Percentiles rank a stretch among this genome's conserved stretches.
These are phyloP conservation scores for Hansfordia pulvinata DNA, from an alignment of 2,329 filamentous ascomycete species.

Conservation along the genomic window DNA sequence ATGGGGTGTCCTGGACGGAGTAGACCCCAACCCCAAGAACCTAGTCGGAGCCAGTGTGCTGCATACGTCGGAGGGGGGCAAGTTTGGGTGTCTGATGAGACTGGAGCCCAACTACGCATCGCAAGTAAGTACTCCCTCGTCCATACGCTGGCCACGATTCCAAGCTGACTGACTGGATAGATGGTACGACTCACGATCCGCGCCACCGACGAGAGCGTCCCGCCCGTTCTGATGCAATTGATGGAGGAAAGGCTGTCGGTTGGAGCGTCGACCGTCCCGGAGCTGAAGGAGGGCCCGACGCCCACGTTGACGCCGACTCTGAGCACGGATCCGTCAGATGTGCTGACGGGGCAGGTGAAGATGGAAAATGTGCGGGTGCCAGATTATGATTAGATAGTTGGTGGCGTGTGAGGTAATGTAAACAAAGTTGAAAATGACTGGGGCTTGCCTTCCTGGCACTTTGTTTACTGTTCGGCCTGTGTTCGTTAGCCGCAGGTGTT, in stretches of 20 bases:
- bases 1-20: constrained; percentile 73
- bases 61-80: constrained; percentile 71
- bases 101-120: constrained; percentile 89
- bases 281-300: constrained; percentile 25
- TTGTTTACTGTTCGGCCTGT: too few species aligned
- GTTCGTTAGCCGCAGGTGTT: too few species aligned
- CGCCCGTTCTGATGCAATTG: constrained; percentile 62
- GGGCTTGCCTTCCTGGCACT: too few species aligned
- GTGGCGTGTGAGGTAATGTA: too few species aligned
- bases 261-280: constrained; percentile 28
- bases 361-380: too few species aligned
- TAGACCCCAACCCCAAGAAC: constrained; percentile 89
- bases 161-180: constrained; percentile 30
- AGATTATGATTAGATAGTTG: too few species aligned
- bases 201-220: constrained; percentile 84
- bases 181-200: constrained; percentile 93
- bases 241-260: constrained; percentile 73
- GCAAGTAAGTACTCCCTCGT: constrained; percentile 50
- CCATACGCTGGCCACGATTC: neutral
- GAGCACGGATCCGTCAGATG: constrained; percentile 31
- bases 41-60: constrained; percentile 82
- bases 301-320: constrained; percentile 36
- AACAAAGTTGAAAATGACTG: too few species aligned
- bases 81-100: constrained; percentile 86
- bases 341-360: too few species aligned